Percentiles rank a stretch among this genome's conserved stretches.
Conservation (phyloP, 345 rosid genomes). For the Kernera saxatilis region DNA sequence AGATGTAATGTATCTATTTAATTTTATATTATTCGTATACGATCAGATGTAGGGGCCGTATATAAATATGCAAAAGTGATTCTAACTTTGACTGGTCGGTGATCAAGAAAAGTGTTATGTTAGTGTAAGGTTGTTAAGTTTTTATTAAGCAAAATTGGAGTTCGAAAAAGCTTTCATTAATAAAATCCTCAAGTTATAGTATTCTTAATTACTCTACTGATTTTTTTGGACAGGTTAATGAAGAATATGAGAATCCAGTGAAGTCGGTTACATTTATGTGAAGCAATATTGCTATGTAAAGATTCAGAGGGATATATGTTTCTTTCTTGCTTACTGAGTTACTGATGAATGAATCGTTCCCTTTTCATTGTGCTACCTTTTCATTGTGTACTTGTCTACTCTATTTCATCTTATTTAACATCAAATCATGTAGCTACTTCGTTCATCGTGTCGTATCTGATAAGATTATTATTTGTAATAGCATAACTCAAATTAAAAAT, state of each 20-base stretch:
- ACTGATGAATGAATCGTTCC: not conserved
- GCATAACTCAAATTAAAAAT: no score
- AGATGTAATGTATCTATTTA: not conserved
- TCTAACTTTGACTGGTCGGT: not conserved
- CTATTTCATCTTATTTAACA: not conserved
- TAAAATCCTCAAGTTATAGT: not conserved
- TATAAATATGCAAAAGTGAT: conserved; percentile 21
- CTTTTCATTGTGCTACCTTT: not conserved
- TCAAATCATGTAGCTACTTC: not conserved
- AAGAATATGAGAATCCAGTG: conserved; percentile 55
- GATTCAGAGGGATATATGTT: not conserved
- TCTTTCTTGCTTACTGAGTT: not conserved
- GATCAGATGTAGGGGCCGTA: not conserved
- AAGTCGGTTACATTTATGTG: conserved; percentile 15
- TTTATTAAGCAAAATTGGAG: not conserved
- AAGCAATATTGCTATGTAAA: not conserved
- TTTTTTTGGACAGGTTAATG: conserved; percentile 41
- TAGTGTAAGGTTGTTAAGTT: not conserved
- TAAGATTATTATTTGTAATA: no score
- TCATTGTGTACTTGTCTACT: not conserved
- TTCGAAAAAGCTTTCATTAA: not conserved
- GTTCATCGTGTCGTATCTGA: no score
- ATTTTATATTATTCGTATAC: not conserved
- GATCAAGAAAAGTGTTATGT: not conserved
- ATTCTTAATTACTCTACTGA: not conserved